Percentiles rank a stretch among this genome's conserved stretches.
These are phyloP conservation scores for Monascus purpureus DNA, from an alignment of 495 filamentous ascomycete genomes.

Conservation along the genomic window DNA sequence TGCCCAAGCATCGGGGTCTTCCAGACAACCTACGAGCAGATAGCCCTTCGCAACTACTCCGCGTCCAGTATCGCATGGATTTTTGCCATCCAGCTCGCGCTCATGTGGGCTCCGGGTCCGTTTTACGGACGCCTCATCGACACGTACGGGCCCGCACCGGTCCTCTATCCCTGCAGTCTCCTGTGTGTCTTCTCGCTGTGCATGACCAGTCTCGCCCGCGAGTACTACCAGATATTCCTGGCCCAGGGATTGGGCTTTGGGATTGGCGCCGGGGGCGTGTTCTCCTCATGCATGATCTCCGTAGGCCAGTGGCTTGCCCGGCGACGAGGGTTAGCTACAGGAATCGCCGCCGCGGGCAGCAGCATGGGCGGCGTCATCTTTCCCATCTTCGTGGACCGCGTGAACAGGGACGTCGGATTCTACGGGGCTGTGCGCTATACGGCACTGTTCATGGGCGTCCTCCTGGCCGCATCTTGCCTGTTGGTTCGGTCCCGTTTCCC, in stretches of 20 bases:
- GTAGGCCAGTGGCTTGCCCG: conserved; percentile 38
- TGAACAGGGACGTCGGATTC: conserved; percentile 23
- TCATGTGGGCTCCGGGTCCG: conserved; percentile 29
- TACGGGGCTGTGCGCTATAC: conserved; percentile 27
- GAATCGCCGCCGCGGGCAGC: conserved; percentile 35
- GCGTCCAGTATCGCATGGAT: conserved; percentile 31
- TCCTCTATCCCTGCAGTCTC: conserved; percentile 47
- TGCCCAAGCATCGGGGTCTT: conserved; percentile 18
- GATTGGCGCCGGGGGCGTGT: conserved; percentile 15
- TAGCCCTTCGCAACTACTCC: conserved; percentile 10
- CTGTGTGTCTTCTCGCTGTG: conserved; percentile 58
- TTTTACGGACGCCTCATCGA: conserved; percentile 59
- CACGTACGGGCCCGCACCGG: conserved; percentile 54
- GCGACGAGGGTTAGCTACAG: conserved; percentile 36
- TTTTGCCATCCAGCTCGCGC: conserved; percentile 22
- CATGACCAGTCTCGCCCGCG: conserved; percentile 32
- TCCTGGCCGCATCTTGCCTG: conserved; percentile 16
- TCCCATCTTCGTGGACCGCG: conserved; percentile 21
- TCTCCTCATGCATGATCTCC: conserved; percentile 10
- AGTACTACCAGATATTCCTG: conserved; percentile 34
- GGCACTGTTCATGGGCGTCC: conserved; percentile 24
- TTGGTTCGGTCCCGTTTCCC: conserved; percentile 17
- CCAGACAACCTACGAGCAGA: conserved; percentile 20
- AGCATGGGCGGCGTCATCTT: conserved; percentile 42
- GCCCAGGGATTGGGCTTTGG: conserved; percentile 27